Evolutionary conservation across 164 flowering plant genomes (phyloP).

Genomic region (Chimonanthus salicifolius): DNA sequence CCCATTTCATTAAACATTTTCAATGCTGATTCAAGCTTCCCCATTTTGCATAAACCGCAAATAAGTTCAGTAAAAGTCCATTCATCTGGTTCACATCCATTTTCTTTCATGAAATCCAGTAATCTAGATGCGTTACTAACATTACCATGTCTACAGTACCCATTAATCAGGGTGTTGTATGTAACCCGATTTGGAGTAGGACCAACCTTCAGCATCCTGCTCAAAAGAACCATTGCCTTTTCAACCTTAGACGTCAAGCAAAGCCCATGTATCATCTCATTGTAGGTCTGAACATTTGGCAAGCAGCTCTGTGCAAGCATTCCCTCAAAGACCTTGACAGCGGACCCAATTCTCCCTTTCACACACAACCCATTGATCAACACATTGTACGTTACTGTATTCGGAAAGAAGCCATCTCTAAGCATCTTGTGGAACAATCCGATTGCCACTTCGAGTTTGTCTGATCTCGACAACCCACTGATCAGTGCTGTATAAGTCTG

Average conservation of each 20-base stretch:
- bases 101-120: constrained; percentile 59
- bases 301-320: constrained; percentile 36
- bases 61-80: constrained; percentile 67
- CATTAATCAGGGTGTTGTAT: constrained; percentile 64
- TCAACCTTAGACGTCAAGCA: constrained; percentile 37
- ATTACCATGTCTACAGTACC: constrained; percentile 42
- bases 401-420: constrained; percentile 51
- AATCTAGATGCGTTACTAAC: constrained; percentile 57
- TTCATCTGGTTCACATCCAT: constrained; percentile 62
- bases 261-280: constrained; percentile 54
- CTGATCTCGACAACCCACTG: constrained; percentile 47
- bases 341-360: constrained; percentile 34
- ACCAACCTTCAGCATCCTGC: constrained; percentile 56
- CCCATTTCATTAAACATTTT: constrained; percentile 44
- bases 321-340: constrained; percentile 46
- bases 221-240: constrained; percentile 59
- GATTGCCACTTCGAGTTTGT: constrained; percentile 42
- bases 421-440: constrained; percentile 70
- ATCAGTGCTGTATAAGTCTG: constrained; percentile 71
- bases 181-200: constrained; percentile 62
- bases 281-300: constrained; percentile 45
- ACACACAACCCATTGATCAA: constrained; percentile 56
- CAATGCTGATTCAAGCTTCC: constrained; percentile 45
- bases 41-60: constrained; percentile 59
- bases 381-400: constrained; percentile 55